phyloP scores from a whole-genome alignment of 768 basidiomycete species.

The Mycena metata region DNA sequence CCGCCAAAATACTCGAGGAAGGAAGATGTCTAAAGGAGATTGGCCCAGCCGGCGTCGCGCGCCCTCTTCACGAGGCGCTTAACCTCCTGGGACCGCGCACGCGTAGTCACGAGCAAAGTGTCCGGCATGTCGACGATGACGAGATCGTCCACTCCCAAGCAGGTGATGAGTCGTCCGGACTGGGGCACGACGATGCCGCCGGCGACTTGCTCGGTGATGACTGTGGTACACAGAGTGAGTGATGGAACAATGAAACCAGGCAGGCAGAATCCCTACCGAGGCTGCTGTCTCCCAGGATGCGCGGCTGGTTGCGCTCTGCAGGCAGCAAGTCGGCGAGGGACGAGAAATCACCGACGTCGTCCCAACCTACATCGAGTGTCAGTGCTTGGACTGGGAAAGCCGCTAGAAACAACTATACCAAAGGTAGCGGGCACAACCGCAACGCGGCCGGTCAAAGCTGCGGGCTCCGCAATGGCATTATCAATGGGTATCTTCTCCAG shows the following conservation, averaged over 20 bases:
- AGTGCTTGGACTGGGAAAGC: no score
- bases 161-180: slow-evolving; percentile 84
- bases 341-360: slow-evolving; percentile 93
- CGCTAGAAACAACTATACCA: slow-evolving; percentile 71
- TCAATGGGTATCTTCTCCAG: slow-evolving; percentile 92
- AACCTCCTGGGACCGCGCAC: slow-evolving; percentile 90
- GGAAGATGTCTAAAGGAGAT: slow-evolving; percentile 68
- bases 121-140: slow-evolving; percentile 95
- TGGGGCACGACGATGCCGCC: slow-evolving; percentile 91
- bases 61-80: slow-evolving; percentile 89
- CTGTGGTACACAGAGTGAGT: slow-evolving; percentile 62
- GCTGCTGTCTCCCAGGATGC: slow-evolving; percentile 81
- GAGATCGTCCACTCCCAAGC: slow-evolving; percentile 89
- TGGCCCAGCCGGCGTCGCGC: slow-evolving; percentile 81
- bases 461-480: slow-evolving; percentile 90
- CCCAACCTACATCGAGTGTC: slow-evolving; percentile 74
- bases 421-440: slow-evolving; percentile 93
- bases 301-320: slow-evolving; percentile 87
- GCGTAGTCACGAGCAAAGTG: slow-evolving; percentile 88
- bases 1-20: not conserved
- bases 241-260: slow-evolving; percentile 6
- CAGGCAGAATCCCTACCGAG: slow-evolving; percentile 68
- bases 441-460: slow-evolving; percentile 81
- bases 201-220: slow-evolving; percentile 91
- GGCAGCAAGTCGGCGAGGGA: slow-evolving; percentile 88